These are phyloP conservation scores for Globisporangium cylindrosporum DNA, from an alignment of 352 stramenopile genomes.

Conservation along the genomic window DNA sequence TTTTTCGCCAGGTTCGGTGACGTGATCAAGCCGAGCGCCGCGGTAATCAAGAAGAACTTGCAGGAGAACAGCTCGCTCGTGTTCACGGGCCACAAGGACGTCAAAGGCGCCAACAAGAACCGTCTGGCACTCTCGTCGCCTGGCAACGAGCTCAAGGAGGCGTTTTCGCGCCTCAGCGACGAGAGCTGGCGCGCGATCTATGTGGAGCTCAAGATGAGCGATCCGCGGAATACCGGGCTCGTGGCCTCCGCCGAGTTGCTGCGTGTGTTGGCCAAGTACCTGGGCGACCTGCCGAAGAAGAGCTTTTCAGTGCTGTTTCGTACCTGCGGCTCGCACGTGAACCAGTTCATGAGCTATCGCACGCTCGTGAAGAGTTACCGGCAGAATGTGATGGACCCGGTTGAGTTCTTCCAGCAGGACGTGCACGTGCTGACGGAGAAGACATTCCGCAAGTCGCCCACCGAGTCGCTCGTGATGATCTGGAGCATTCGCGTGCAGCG, in stretches of 20 bases:
- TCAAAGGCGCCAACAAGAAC: conserved; percentile 60
- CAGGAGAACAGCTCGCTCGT: conserved; percentile 68
- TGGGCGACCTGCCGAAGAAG: conserved; percentile 49
- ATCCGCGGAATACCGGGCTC: conserved; percentile 54
- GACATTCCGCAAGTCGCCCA: conserved; percentile 54
- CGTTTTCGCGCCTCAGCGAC: conserved; percentile 57
- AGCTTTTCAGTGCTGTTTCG: conserved; percentile 63
- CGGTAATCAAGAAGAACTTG: conserved; percentile 28
- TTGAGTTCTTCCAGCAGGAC: conserved; percentile 56
- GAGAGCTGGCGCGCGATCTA: conserved; percentile 61
- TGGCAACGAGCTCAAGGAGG: conserved; percentile 70
- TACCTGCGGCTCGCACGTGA: conserved; percentile 55
- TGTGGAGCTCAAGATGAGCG: conserved; percentile 59
- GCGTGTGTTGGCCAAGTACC: conserved; percentile 58
- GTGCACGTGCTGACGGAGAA: conserved; percentile 33
- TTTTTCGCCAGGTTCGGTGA: conserved; percentile 68
- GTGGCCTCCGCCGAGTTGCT: conserved; percentile 61
- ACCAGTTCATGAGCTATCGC: conserved; percentile 72
- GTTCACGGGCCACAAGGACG: conserved; percentile 41
- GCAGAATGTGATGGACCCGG: conserved; percentile 44
- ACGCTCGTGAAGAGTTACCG: conserved; percentile 70
- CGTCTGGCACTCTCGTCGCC: conserved; percentile 53
- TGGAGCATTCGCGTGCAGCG: conserved; percentile 64
- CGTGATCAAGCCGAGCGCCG: conserved; percentile 31
- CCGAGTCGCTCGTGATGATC: conserved; percentile 69